These are phyloP conservation scores for Fusarium citri DNA, from an alignment of 2,329 filamentous ascomycete genomes.

Conservation along the genomic window DNA sequence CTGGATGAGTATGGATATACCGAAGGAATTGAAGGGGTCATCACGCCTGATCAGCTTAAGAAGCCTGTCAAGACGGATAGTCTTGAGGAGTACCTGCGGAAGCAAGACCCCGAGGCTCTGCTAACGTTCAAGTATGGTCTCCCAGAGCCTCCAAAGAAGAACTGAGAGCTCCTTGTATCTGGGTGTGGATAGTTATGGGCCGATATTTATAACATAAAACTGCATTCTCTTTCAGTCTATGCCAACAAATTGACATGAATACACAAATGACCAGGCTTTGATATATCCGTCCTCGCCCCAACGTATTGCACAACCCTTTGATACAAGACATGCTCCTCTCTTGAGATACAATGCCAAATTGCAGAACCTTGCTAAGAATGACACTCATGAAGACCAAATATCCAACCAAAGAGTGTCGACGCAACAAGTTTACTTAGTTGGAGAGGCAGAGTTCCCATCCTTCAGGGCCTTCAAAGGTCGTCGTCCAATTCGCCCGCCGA, in stretches of 20 bases:
- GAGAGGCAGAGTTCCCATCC: not conserved
- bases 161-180: not conserved
- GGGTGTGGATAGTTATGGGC: too few species aligned
- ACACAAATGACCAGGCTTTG: not conserved
- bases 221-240: not conserved
- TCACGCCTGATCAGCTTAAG: constrained; percentile 55
- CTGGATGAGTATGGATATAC: constrained; percentile 56
- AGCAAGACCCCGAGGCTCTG: constrained; percentile 25
- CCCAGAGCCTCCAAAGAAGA: not conserved
- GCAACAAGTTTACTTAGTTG: not conserved
- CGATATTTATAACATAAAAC: not conserved
- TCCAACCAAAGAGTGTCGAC: too few species aligned
- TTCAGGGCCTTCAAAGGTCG: not conserved
- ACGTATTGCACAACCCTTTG: too few species aligned
- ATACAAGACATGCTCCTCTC: not conserved
- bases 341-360: not conserved
- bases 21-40: constrained; percentile 52
- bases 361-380: not conserved
- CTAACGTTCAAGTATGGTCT: not conserved
- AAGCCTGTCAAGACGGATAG: constrained; percentile 45
- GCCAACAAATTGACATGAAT: not conserved
- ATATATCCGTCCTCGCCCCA: too few species aligned
- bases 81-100: constrained; percentile 49
- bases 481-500: constrained; percentile 2
- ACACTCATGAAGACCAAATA: accelerated